phyloP scores from a whole-genome alignment of 73 alveolate genomes.

The Tetrahymena borealis region DNA sequence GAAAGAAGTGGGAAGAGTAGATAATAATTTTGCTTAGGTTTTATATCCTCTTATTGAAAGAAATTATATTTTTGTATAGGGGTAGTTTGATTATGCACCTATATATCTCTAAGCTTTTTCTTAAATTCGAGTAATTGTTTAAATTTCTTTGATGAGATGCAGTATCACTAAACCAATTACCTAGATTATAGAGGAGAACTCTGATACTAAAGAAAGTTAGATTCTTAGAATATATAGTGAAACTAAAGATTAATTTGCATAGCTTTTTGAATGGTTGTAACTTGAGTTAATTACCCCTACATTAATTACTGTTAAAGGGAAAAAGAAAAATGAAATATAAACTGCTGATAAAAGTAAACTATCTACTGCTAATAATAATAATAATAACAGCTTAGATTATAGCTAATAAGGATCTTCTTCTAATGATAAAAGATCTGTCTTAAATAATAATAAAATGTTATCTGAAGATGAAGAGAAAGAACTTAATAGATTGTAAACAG shows the following conservation, averaged over 20 bases:
- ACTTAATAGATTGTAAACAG: background rate
- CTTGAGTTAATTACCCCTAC: background rate
- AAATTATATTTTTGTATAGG: background rate
- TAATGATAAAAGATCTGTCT: too few relatives aligned
- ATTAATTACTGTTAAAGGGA: background rate
- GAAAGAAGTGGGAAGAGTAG: background rate
- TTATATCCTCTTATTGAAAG: background rate
- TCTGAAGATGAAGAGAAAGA: background rate
- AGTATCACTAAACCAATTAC: background rate
- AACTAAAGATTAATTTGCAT: background rate
- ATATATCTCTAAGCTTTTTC: background rate
- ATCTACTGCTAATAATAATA: background rate
- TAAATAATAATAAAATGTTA: background rate
- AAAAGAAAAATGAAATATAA: background rate
- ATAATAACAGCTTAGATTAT: too few relatives aligned
- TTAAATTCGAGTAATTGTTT: background rate
- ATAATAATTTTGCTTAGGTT: background rate
- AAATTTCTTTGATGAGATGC: background rate
- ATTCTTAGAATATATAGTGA: background rate
- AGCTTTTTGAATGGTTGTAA: background rate
- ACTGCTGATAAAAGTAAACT: background rate
- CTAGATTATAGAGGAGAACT: background rate
- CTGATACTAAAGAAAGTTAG: background rate
- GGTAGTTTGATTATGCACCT: background rate
- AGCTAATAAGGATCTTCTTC: too few relatives aligned